A percentile compares a stretch with the other conserved stretches of the same genome.
Conservation (phyloP, 441 rosid genomes). For the Bocquillonia castaneifolia region DNA sequence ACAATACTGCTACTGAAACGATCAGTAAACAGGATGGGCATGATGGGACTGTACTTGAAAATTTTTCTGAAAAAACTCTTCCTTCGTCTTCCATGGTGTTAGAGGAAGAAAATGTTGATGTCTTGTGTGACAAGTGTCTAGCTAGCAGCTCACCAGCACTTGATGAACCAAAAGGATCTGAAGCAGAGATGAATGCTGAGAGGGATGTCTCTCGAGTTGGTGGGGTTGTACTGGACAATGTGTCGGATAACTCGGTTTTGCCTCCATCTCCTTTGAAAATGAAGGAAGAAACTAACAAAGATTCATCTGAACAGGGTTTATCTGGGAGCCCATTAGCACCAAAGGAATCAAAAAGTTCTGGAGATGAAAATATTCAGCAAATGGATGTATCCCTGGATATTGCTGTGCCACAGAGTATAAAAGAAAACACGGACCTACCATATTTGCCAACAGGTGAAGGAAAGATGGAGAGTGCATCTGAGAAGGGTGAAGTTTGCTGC, state of each 20-base stretch:
- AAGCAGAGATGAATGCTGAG: neutral
- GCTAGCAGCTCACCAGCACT: neutral
- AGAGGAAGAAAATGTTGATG: conserved; percentile 8
- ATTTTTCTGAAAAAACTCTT: neutral
- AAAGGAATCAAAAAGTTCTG: conserved; percentile 2
- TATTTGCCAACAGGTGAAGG: neutral
- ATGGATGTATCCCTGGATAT: conserved; percentile 5
- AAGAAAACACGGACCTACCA: neutral
- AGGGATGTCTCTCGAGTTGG: conserved; percentile 1
- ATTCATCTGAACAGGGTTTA: conserved; percentile 4
- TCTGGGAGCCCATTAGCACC: conserved; percentile 8
- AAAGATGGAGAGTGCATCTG: neutral
- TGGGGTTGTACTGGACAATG: neutral
- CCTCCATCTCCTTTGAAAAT: neutral
- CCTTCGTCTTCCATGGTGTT: neutral
- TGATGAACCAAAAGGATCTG: neutral
- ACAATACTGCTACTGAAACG: conserved; percentile 20
- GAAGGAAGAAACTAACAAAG: conserved; percentile 3
- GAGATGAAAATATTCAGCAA: neutral
- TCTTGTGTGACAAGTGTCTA: neutral
- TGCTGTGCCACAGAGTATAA: neutral
- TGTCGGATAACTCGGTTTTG: neutral
- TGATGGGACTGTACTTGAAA: neutral
- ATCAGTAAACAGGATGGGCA: conserved; percentile 13
- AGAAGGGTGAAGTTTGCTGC: neutral